Evolutionary conservation across 495 filamentous ascomycete species (phyloP), one percentile per base, ranked within the genome.

Genomic region (Amphirosellinia nigrospora): DNA sequence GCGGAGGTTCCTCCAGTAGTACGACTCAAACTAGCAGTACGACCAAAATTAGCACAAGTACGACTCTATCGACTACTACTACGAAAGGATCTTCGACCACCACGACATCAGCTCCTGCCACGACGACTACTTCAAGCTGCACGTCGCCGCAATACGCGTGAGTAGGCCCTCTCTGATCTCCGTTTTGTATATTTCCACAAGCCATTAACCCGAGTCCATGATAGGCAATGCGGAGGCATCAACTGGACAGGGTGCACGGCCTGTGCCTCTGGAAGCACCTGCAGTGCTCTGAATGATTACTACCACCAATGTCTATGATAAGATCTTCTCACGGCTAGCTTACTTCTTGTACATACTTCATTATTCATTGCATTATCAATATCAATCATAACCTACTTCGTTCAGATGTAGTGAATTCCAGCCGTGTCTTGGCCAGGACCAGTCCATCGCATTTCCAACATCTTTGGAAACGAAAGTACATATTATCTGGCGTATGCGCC

Each of bases 141-240:
- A 50, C 23, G 23, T 34, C 70, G 34, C 16, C 64, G 36, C 38
- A 71, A 41, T 71, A 68, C 41, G 61, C 46, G 67, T 69, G 46
- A 69, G 67, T 69, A 21, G 15, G 34, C 55, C 9, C 41, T 39
- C 16, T 28, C 15, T 1, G 19, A 28, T 21, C 19, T 48, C 15
- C 19, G 6, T 32, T 21, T 30, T 23, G 10, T 41, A 11, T 30
- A 32, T 63, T 7, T 6, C 11, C 1, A 1, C 46, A 21, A 23
- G 5, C 13, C 16, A 43, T 58, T 69, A 21, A 69, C 67, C 30
- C 8, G n/a, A 55, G 61, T 43, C 34, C 0, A 0, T 28, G 0
- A 34, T 34, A 81, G 80, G 1, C 86, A 87, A 71, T 87, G 85
- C 64, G 83, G 82, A n/a, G 86, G 86, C 15, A 80, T 62, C 62